Conservation (phyloP, 805 yeast species). For the Saturnispora gosingensis region DNA sequence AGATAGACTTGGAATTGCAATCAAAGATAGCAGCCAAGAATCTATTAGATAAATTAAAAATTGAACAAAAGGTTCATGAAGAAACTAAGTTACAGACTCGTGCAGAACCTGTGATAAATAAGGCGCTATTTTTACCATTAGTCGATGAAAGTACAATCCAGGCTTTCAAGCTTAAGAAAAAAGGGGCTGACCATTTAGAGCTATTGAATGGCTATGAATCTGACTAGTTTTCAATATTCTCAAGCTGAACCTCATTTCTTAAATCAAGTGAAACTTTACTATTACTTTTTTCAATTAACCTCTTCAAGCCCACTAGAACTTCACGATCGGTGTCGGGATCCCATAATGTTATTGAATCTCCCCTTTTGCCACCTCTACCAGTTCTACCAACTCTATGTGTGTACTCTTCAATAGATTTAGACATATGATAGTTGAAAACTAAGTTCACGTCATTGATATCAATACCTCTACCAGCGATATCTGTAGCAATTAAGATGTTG, state of each 20-base stretch:
- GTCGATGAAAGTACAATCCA: neutral
- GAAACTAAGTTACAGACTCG: neutral
- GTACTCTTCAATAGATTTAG: slow-evolving; percentile 68
- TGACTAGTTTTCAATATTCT: slow-evolving; percentile 21
- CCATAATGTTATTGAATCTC: slow-evolving; percentile 62
- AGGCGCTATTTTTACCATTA: neutral
- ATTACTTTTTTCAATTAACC: slow-evolving; percentile 34
- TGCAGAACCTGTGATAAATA: neutral
- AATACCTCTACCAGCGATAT: slow-evolving; percentile 92
- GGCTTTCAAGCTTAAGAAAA: neutral
- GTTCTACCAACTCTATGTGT: slow-evolving; percentile 94
- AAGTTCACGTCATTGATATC: slow-evolving; percentile 81
- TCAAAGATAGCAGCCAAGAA: slow-evolving; percentile 39
- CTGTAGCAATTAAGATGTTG: slow-evolving; percentile 78
- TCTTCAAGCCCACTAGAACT: slow-evolving; percentile 41
- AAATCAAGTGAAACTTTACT: slow-evolving; percentile 2
- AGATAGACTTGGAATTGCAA: slow-evolving; percentile 25
- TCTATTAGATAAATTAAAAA: slow-evolving; percentile 27
- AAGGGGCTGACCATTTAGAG: slow-evolving; percentile 2
- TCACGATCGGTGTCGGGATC: slow-evolving; percentile 34
- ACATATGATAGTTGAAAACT: slow-evolving; percentile 82
- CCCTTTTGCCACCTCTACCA: slow-evolving; percentile 84
- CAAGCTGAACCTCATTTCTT: neutral
- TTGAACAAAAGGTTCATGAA: neutral
- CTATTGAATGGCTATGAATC: slow-evolving; percentile 32